A percentile compares a stretch with the other conserved stretches of the same genome.
Evolutionary conservation across 768 basidiomycete genomes (phyloP).

Genomic region (Serendipita sp.): DNA sequence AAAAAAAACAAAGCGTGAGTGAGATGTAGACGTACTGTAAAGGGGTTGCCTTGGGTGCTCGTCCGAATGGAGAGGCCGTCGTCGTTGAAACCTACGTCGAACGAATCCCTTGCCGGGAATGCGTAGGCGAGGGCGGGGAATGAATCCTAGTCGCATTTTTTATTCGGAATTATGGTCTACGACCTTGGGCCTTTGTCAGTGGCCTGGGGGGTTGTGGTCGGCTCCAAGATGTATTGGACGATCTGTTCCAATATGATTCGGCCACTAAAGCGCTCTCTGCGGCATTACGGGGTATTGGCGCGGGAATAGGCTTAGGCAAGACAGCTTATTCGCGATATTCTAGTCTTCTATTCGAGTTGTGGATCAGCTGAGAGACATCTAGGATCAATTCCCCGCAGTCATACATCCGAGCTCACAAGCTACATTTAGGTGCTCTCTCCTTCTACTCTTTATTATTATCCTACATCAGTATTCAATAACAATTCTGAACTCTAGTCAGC

Average conservation of each 20-base stretch:
- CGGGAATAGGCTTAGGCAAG: too few relatives aligned
- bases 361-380: too few relatives aligned
- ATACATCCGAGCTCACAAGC: too few relatives aligned
- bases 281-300: too few relatives aligned
- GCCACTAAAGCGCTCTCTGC: too few relatives aligned
- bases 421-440: too few relatives aligned
- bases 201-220: background rate
- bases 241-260: too few relatives aligned
- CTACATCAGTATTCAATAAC: too few relatives aligned
- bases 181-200: background rate
- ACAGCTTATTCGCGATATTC: too few relatives aligned
- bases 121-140: background rate
- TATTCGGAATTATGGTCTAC: background rate
- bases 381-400: too few relatives aligned
- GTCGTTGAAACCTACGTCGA: background rate
- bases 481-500: background rate
- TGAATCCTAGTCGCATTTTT: constrained; percentile 2
- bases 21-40: background rate
- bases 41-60: background rate
- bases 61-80: constrained; percentile 1
- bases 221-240: background rate
- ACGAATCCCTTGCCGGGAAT: constrained; percentile 3
- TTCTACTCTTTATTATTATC: too few relatives aligned
- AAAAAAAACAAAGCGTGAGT: background rate
- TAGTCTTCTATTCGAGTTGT: too few relatives aligned